A percentile compares a stretch with the other conserved stretches of the same genome.
These are phyloP conservation scores for Lactifluus echinatus DNA, from an alignment of 768 basidiomycete genomes.

Conservation along the genomic window DNA sequence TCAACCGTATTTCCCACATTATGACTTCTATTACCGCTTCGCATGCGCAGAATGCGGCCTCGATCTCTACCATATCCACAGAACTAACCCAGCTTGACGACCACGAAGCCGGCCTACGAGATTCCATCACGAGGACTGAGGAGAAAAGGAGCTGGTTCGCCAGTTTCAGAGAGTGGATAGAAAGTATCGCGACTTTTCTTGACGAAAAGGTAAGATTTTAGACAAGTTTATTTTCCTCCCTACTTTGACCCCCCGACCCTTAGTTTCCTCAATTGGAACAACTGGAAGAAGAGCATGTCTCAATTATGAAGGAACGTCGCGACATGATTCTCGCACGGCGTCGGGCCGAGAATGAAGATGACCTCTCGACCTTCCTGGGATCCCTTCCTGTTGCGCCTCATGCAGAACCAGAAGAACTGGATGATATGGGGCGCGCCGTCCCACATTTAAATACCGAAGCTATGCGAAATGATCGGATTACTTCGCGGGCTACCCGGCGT, in stretches of 20 bases:
- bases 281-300: slow-evolving; percentile 66
- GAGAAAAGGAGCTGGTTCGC: slow-evolving; percentile 75
- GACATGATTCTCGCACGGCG: slow-evolving; percentile 65
- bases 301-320: slow-evolving; percentile 63
- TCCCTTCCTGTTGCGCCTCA: slow-evolving; percentile 30
- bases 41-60: slow-evolving; percentile 51
- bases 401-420: slow-evolving; percentile 37
- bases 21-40: slow-evolving; percentile 56
- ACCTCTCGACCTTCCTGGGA: slow-evolving; percentile 64
- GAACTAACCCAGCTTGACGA: slow-evolving; percentile 57
- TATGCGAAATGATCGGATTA: slow-evolving; percentile 45
- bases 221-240: neutral
- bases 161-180: slow-evolving; percentile 71
- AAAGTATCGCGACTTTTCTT: slow-evolving; percentile 74
- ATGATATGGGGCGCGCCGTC: slow-evolving; percentile 52
- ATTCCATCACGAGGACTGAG: slow-evolving; percentile 67
- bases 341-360: slow-evolving; percentile 70
- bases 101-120: slow-evolving; percentile 65
- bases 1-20: slow-evolving; percentile 52
- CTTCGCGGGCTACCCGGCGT: slow-evolving; percentile 52
- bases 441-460: slow-evolving; percentile 39
- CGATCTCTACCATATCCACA: slow-evolving; percentile 47
- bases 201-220: slow-evolving; percentile 67
- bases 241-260: slow-evolving; percentile 8
- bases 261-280: slow-evolving; percentile 75